phyloP scores from a whole-genome alignment of 306 rosid genomes.

The Malus sylvestris region DNA sequence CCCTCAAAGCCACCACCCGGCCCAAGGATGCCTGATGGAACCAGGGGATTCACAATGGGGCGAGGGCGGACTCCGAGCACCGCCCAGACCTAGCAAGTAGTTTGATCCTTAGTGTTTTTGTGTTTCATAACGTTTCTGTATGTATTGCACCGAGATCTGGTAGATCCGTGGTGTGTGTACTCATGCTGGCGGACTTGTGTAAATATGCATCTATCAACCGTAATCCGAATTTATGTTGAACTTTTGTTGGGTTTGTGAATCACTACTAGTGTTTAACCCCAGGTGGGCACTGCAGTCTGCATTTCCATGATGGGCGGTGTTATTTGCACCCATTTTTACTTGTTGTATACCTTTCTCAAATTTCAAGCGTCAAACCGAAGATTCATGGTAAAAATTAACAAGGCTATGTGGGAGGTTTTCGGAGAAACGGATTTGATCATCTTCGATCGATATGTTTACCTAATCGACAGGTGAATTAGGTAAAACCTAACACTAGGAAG shows the following conservation, averaged over 20 bases:
- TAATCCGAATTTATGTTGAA: background rate
- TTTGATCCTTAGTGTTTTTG: constrained; percentile 7
- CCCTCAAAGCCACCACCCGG: constrained; percentile 89
- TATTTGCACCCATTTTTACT: too few species aligned
- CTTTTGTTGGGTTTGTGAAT: background rate
- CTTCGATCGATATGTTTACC: background rate
- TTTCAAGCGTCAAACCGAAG: too few species aligned
- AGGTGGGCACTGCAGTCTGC: background rate
- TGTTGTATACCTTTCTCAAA: rapidly evolving
- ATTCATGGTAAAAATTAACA: too few species aligned
- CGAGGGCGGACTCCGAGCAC: constrained; percentile 72
- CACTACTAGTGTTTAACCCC: background rate
- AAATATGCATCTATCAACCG: background rate
- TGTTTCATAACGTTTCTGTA: constrained; percentile 12
- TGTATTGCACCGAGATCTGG: background rate
- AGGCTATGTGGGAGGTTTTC: rapidly evolving
- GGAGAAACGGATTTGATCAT: background rate
- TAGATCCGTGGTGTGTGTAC: background rate
- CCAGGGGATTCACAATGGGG: constrained; percentile 86
- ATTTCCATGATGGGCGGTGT: too few species aligned
- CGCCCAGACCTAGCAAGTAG: constrained; percentile 32
- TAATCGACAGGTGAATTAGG: background rate
- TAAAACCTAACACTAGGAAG: background rate
- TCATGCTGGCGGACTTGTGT: background rate
- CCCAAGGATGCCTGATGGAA: constrained; percentile 97